These are phyloP conservation scores for Venturia oleaginea DNA, from an alignment of 2,329 filamentous ascomycete genomes.

Conservation along the genomic window DNA sequence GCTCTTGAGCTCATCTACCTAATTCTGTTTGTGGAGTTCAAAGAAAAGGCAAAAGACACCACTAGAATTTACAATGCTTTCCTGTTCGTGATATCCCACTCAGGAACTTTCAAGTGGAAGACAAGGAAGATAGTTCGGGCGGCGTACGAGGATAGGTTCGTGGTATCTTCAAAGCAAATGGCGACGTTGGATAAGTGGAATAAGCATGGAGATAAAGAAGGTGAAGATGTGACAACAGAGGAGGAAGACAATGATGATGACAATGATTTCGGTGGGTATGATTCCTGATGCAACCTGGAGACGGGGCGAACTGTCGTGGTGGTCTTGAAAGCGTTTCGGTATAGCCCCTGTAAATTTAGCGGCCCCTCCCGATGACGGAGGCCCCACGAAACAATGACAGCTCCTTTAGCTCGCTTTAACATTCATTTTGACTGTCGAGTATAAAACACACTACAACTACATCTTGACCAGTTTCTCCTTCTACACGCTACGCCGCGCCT, in stretches of 20 bases:
- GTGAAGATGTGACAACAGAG: no score
- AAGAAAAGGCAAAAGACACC: no score
- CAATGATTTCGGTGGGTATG: no score
- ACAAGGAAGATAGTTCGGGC: conserved; percentile 19
- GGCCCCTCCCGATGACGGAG: conserved; percentile 3
- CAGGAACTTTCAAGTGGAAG: conserved; percentile 20
- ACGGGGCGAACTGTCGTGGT: neutral
- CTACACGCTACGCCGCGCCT: neutral
- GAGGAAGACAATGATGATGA: no score
- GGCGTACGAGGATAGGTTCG: conserved; percentile 21
- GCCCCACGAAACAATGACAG: neutral
- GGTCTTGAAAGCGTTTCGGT: neutral
- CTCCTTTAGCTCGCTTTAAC: neutral
- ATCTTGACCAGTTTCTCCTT: neutral
- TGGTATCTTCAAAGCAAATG: conserved; percentile 20
- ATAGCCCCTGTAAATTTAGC: neutral
- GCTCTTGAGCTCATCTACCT: conserved; percentile 21
- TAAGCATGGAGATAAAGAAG: neutral
- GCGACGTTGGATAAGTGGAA: conserved; percentile 19
- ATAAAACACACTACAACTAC: neutral
- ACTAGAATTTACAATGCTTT: conserved; percentile 20
- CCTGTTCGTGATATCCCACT: conserved; percentile 21
- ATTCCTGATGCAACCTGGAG: neutral
- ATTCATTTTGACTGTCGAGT: neutral
- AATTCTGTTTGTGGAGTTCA: conserved; percentile 15